A percentile compares a stretch with the other conserved stretches of the same genome.
phyloP scores from a whole-genome alignment of 176 grass and related monocot genomes.

The Phoenix roebelenii region DNA sequence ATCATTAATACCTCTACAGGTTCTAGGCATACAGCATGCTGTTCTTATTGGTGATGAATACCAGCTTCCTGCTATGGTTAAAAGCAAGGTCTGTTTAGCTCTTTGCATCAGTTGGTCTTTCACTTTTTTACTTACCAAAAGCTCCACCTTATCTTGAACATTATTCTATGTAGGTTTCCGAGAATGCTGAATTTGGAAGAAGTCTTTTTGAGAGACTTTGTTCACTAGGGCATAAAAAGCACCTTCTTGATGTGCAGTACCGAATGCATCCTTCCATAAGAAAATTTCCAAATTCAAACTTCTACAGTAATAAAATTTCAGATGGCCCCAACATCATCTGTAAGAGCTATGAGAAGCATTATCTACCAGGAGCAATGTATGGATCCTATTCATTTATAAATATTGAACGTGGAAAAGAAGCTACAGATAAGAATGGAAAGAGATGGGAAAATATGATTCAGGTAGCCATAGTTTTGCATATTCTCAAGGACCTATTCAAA shows the following conservation, averaged over 20 bases:
- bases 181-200: constrained; percentile 64
- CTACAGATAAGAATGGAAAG: constrained; percentile 42
- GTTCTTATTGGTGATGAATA: constrained; percentile 82
- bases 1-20: constrained; percentile 52
- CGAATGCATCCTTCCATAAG: constrained; percentile 80
- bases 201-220: constrained; percentile 71
- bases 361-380: constrained; percentile 45
- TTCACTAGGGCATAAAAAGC: constrained; percentile 50
- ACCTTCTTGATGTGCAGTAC: constrained; percentile 66
- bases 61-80: constrained; percentile 70
- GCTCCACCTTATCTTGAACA: neutral
- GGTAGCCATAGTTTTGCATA: constrained; percentile 44
- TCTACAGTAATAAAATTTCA: constrained; percentile 41
- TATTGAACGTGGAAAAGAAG: constrained; percentile 55
- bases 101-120: constrained; percentile 2
- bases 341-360: constrained; percentile 28
- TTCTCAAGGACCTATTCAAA: constrained; percentile 49
- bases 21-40: constrained; percentile 43
- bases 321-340: constrained; percentile 45
- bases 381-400: constrained; percentile 79
- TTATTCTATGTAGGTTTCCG: constrained; percentile 38
- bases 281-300: constrained; percentile 62
- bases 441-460: constrained; percentile 75
- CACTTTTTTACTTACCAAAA: constrained; percentile 3
- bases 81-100: constrained; percentile 51